Base-by-base conservation (phyloP, 495 filamentous ascomycete species). In the Evansstolkia leycettana region DNA sequence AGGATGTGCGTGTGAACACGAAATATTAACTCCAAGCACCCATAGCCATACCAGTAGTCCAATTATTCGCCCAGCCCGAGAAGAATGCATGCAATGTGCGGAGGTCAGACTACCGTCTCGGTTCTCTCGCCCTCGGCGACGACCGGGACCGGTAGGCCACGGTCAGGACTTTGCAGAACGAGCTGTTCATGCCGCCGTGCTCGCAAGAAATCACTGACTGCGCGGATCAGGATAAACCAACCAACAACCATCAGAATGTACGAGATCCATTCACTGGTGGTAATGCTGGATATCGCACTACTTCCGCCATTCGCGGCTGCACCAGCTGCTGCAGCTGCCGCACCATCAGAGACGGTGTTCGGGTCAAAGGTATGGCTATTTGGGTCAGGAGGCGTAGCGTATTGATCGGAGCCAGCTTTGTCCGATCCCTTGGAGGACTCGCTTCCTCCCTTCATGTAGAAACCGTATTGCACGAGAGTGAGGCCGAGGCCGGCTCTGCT, bases 221-320 rank as follows among this genome's bases (percentile, higher is more conserved):
- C 74, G 49, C 84, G 72, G 41, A 98, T 96, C 35, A 98, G 59
- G 34, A 98, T 84, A 45, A 96, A 96, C 90, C 90, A 98, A 2
- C 90, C 90, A 10, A 95, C 80, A 57, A 98, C 82, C 90, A 98
- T 98, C 38, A 98, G 58, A 7, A 82, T 55, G 50, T 96, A 96
- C n/a, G 89, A 84, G 24, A 89, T 62, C 82, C 80, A 94, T 45
- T 96, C 88, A 43, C 70, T 82, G 40, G 75, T 76, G 8, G 67
- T 65, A 34, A 89, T 71, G 7, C 68, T 70, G 2, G 64, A 58
- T 2, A 57, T 41, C 24, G 55, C 39, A 43, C 54, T 36, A 36
- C 60, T 50, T 19, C 51, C 52, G 26, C 46, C 55, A 41, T 52
- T 30, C 5, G 36, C 40, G 15, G 38, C 39, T 11, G 45, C 54